Evolutionary conservation across 1,284 basidiomycete genomes (phyloP), one percentile per base, ranked within the genome.

Genomic region (Ganoderma boninense): DNA sequence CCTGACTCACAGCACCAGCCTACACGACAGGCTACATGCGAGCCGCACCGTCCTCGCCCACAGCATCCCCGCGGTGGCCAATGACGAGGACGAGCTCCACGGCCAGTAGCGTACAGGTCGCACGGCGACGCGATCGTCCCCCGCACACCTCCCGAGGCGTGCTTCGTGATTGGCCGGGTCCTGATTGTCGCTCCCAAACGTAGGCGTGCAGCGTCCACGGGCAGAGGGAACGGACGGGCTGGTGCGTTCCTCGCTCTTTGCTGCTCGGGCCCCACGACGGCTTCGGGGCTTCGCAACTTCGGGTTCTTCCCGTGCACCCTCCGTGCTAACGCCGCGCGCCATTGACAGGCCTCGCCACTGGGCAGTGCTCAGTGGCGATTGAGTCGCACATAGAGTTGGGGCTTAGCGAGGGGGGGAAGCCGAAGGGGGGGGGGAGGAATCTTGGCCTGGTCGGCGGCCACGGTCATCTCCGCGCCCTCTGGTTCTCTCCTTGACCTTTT

Each of bases 181-280:
- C 54, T 57, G 54, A 57, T 57, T 57, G 54, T 35, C 54, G 54
- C 29, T 32, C 26, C 54, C 54, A 57, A 57, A 57, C 54, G 32
- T 13, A 57, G 54, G 5, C 29, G 16, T 35, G 7, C 29, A 57
- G 54, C 38, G 38, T 10, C 18, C 54, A 52, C 49, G 49, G 49
- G 49, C 49, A 26, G 49, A 26, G 49, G 49, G 49, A 52, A 52
- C 49, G 49, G 49, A 52, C 23, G 49, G 10, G 20, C 49, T 52
- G 10, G 23, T 11, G 49, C 49, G 49, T 57, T 57, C 54, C 29
- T 20, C 18, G 54, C 54, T 57, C 35, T 57, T 29, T 57, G 54
- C 54, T 32, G 32, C 29, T 57, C 54, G 54, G 49, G 23, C 23
- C 49, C 49, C 49, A 52, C 49, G 23, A 26, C 3, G 23, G 23